Evolutionary conservation across 129 eudicot species (phyloP).

Genomic region (Gnaphalium uliginosum): DNA sequence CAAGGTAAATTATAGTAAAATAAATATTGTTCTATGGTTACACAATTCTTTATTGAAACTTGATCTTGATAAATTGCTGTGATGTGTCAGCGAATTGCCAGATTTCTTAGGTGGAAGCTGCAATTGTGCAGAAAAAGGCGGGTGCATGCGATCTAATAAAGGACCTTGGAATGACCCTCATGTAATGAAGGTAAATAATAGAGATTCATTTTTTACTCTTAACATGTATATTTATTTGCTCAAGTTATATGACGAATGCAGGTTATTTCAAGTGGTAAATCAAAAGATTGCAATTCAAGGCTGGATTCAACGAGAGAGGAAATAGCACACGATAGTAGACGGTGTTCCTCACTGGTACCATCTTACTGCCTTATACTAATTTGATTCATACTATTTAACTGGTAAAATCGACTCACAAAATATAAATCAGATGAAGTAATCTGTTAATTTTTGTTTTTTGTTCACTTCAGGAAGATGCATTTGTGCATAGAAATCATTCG

Average conservation of each 20-base stretch:
- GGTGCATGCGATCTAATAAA: constrained; percentile 71
- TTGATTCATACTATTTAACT: neutral
- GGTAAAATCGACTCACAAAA: neutral
- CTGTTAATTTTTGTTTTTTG: neutral
- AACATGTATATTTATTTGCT: neutral
- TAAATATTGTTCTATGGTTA: neutral
- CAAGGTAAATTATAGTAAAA: constrained; percentile 43
- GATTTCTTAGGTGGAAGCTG: constrained; percentile 84
- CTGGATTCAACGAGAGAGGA: constrained; percentile 10
- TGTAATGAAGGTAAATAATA: constrained; percentile 49
- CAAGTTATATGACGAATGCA: constrained; percentile 24
- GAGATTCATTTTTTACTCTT: neutral
- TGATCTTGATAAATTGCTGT: constrained; percentile 13
- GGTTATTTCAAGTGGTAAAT: constrained; percentile 41
- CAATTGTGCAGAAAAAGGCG: constrained; percentile 65
- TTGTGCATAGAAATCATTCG: constrained; percentile 23
- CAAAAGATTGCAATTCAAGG: constrained; percentile 23
- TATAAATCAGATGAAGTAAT: neutral
- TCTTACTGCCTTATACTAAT: constrained; percentile 10
- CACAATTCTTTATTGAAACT: constrained; percentile 4
- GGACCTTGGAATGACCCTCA: constrained; percentile 82
- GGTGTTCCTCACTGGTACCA: constrained; percentile 28
- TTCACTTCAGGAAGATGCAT: constrained; percentile 28
- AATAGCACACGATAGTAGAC: constrained; percentile 19
- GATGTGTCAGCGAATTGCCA: constrained; percentile 62